A percentile compares a stretch with the other conserved stretches of the same genome.
Conservation (phyloP, 352 stramenopile species). For the Phytophthora foliorum region DNA sequence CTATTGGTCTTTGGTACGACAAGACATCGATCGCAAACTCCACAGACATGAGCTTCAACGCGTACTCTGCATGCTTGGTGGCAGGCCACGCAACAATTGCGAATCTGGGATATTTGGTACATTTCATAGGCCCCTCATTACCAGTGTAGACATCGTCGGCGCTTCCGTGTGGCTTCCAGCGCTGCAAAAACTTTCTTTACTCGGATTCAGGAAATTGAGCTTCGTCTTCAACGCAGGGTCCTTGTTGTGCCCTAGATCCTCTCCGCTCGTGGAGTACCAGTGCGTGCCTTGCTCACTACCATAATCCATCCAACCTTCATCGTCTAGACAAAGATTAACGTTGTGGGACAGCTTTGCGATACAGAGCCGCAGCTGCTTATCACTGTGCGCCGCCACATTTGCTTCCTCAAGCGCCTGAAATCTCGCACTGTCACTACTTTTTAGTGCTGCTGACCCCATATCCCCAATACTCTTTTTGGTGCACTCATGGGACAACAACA, state of each 20-base stretch:
- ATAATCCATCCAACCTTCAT: not conserved
- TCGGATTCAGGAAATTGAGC: conserved; percentile 39
- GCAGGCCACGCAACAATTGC: conserved; percentile 33
- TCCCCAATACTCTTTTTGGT: conserved; percentile 30
- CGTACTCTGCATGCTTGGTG: conserved; percentile 3
- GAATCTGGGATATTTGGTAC: conserved; percentile 25
- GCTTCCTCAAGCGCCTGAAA: conserved; percentile 32
- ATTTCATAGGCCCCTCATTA: conserved; percentile 23
- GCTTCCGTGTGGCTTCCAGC: conserved; percentile 21
- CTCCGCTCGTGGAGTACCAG: conserved; percentile 16
- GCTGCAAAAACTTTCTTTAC: conserved; percentile 11
- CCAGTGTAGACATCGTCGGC: conserved; percentile 23
- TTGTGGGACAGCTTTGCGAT: conserved; percentile 23
- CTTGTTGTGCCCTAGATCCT: conserved; percentile 6
- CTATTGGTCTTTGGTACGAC: not conserved
- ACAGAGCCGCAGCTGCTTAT: conserved; percentile 26
- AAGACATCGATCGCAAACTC: conserved; percentile 15
- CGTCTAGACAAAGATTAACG: not conserved
- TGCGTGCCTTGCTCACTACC: not conserved
- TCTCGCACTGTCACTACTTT: conserved; percentile 28
- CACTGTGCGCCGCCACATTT: conserved; percentile 5
- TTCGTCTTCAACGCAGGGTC: not conserved
- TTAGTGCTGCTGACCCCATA: conserved; percentile 24
- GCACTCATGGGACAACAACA: conserved; percentile 35
- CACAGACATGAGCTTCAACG: conserved; percentile 6